Conservation (phyloP, 2,329 filamentous ascomycete genomes). For the Colletotrichum lini region DNA sequence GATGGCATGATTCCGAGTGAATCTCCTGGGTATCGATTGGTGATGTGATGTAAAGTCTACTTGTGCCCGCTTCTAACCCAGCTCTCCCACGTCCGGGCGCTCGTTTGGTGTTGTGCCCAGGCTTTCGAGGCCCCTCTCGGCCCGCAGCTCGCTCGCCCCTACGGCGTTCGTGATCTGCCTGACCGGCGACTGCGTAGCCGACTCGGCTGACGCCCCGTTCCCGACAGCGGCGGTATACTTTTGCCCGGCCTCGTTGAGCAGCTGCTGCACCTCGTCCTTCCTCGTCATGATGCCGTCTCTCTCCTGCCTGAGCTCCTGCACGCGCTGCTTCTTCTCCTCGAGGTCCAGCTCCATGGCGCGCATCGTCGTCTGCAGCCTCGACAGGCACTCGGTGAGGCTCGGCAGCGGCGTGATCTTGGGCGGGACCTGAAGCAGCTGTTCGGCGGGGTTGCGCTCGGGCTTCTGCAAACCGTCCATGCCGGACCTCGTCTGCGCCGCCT, state of each 20-base stretch:
- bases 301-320: conserved; percentile 78
- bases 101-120: conserved; percentile 60
- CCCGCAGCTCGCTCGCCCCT: conserved; percentile 46
- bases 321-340: conserved; percentile 70
- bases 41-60: not conserved
- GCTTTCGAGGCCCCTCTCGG: conserved; percentile 62
- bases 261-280: conserved; percentile 83
- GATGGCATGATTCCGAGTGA: conserved; percentile 10
- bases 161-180: conserved; percentile 36
- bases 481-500: conserved; percentile 86
- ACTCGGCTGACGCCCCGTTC: conserved; percentile 11
- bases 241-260: conserved; percentile 86
- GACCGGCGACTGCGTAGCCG: conserved; percentile 40
- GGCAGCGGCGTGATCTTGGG: conserved; percentile 85
- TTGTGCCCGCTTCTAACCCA: conserved; percentile 40
- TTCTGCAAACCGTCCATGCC: conserved; percentile 83
- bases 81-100: conserved; percentile 49
- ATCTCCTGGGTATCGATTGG: conserved; percentile 44
- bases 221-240: conserved; percentile 65
- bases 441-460: conserved; percentile 57
- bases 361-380: conserved; percentile 73
- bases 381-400: conserved; percentile 76
- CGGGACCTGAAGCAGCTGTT: conserved; percentile 69
- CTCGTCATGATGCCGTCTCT: conserved; percentile 76
- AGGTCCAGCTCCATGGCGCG: conserved; percentile 75